A percentile compares a stretch with the other conserved stretches of the same genome.
phyloP scores from a whole-genome alignment of 805 yeast genomes.

The Saccharomycopsis amapae region DNA sequence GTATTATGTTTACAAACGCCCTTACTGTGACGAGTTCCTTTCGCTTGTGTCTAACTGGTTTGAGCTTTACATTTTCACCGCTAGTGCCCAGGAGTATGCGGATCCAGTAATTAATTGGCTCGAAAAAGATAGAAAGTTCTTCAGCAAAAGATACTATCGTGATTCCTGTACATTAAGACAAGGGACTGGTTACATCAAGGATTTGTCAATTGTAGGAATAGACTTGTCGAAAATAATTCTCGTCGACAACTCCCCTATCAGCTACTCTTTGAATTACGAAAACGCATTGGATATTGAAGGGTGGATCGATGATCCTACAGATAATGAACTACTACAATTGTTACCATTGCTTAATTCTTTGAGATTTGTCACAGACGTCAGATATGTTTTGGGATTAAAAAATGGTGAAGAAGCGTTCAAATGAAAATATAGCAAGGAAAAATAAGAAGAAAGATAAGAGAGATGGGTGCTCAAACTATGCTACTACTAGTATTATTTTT shows the following conservation, averaged over 20 bases:
- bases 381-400: constrained; percentile 67
- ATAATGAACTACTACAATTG: constrained; percentile 71
- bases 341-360: constrained; percentile 74
- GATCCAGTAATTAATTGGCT: constrained; percentile 94
- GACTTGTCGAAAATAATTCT: constrained; percentile 62
- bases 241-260: constrained; percentile 88
- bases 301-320: constrained; percentile 96
- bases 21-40: constrained; percentile 81
- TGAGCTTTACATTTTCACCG: constrained; percentile 86
- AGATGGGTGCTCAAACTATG: no score
- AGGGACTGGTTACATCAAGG: constrained; percentile 85
- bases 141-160: constrained; percentile 62
- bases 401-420: constrained; percentile 63
- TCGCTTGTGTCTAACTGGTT: constrained; percentile 79
- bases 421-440: neutral
- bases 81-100: constrained; percentile 90
- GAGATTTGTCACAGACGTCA: constrained; percentile 76
- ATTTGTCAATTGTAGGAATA: constrained; percentile 40
- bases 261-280: constrained; percentile 74
- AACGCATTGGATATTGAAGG: constrained; percentile 95
- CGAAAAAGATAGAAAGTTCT: constrained; percentile 54
- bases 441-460: neutral
- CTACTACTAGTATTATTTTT: no score
- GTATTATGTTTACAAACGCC: constrained; percentile 87
- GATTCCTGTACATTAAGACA: constrained; percentile 67